Evolutionary conservation across 2,329 filamentous ascomycete species (phyloP).

Genomic region (Colletotrichum liriopes): DNA sequence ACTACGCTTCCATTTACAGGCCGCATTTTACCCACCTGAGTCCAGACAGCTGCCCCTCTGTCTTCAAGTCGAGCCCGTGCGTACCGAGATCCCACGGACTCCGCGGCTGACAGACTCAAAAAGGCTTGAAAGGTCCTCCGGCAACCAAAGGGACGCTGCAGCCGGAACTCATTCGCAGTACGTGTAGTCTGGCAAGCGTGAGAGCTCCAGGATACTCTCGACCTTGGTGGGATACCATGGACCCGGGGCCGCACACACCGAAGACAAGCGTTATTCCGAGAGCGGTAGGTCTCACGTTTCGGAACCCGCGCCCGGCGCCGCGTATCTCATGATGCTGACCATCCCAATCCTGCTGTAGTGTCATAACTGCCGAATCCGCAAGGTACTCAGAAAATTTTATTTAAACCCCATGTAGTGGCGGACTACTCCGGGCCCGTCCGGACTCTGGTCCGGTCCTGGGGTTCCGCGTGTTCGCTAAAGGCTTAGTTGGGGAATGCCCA

Average conservation of each 20-base stretch:
- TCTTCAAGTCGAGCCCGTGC: slow-evolving; percentile 17
- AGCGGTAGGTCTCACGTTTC: slow-evolving; percentile 27
- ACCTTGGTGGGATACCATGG: slow-evolving; percentile 2
- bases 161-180: slow-evolving; percentile 11
- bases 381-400: slow-evolving; percentile 15
- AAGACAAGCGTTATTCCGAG: slow-evolving; percentile 34
- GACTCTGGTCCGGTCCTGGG: background rate
- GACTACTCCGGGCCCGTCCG: background rate
- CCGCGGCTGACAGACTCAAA: slow-evolving; percentile 30
- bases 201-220: background rate
- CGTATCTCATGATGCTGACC: background rate
- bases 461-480: background rate
- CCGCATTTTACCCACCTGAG: background rate
- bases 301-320: background rate
- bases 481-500: background rate
- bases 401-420: background rate
- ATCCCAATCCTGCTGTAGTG: slow-evolving; percentile 11
- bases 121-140: slow-evolving; percentile 16
- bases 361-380: slow-evolving; percentile 35
- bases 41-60: slow-evolving; percentile 22
- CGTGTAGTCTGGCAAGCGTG: slow-evolving; percentile 1
- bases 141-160: background rate
- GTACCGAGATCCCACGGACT: slow-evolving; percentile 19
- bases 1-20: background rate
- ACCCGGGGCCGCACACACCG: slow-evolving; percentile 21